A percentile compares a stretch with the other conserved stretches of the same genome.
These are phyloP conservation scores for Sanghuangporus baumii DNA, from an alignment of 1,284 basidiomycete species.

Conservation along the genomic window DNA sequence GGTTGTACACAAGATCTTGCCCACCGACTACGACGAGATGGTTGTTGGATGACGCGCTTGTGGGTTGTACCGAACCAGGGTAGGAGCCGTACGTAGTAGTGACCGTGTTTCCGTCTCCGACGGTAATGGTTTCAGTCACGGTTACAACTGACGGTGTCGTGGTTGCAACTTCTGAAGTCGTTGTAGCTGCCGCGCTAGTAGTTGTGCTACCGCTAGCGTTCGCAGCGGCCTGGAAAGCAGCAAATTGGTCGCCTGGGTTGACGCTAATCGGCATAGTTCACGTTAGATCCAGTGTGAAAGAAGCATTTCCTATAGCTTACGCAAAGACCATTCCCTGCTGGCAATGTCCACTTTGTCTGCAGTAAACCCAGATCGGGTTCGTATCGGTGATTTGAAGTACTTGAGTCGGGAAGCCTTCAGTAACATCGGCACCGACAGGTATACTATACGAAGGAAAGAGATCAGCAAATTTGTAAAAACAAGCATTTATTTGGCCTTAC, in stretches of 20 bases:
- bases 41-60: slow-evolving; percentile 1
- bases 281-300: not conserved
- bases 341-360: slow-evolving; percentile 40
- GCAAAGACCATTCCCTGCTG: slow-evolving; percentile 60
- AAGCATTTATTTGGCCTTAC: slow-evolving; percentile 30
- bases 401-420: slow-evolving; percentile 40
- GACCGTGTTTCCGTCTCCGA: slow-evolving; percentile 9
- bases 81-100: slow-evolving; percentile 19
- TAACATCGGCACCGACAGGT: slow-evolving; percentile 42
- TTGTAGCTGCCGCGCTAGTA: slow-evolving; percentile 19
- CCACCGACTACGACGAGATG: slow-evolving; percentile 16
- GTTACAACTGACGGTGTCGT: slow-evolving; percentile 14
- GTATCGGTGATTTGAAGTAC: slow-evolving; percentile 38
- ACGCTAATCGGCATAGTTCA: slow-evolving; percentile 23
- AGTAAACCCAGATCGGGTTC: slow-evolving; percentile 58
- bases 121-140: slow-evolving; percentile 16
- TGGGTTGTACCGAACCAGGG: slow-evolving; percentile 17
- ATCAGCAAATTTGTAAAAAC: not conserved
- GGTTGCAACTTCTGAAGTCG: slow-evolving; percentile 13
- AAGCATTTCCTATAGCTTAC: not conserved
- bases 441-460: slow-evolving; percentile 30
- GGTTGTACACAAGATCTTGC: slow-evolving; percentile 33
- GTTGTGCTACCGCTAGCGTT: slow-evolving; percentile 27
- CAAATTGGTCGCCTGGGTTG: slow-evolving; percentile 49
- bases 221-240: slow-evolving; percentile 47